Conservation (phyloP, 352 stramenopile genomes). For the Phytophthora palmivora region DNA sequence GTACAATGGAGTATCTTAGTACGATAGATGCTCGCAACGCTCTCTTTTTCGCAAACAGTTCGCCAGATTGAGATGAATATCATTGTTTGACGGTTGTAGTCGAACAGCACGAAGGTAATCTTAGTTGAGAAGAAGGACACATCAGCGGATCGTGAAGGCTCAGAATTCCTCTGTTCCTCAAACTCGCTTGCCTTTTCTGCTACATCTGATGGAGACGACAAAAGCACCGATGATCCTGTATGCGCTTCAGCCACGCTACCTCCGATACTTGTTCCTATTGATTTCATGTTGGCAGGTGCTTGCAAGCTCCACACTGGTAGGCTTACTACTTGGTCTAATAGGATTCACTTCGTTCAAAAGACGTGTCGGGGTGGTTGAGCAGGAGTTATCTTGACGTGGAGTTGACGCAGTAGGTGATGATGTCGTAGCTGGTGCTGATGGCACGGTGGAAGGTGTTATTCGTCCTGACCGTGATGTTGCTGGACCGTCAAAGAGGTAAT, state of each 20-base stretch:
- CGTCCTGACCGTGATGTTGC: conserved; percentile 13
- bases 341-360: background rate
- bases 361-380: background rate
- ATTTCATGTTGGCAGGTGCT: too few relatives aligned
- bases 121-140: conserved; percentile 6
- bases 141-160: background rate
- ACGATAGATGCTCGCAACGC: conserved; percentile 50
- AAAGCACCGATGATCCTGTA: background rate
- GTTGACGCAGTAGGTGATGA: conserved; percentile 6
- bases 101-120: conserved; percentile 72
- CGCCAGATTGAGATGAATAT: conserved; percentile 72
- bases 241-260: background rate
- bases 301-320: background rate
- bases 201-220: background rate
- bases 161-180: background rate
- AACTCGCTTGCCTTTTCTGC: background rate
- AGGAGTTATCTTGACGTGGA: conserved; percentile 17
- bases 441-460: conserved; percentile 6
- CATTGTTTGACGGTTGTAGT: conserved; percentile 66
- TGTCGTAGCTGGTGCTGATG: background rate
- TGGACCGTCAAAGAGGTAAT: conserved; percentile 40
- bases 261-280: conserved; percentile 4
- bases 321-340: background rate
- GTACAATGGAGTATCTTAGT: conserved; percentile 61
- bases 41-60: conserved; percentile 66